Conservation (phyloP, 2,329 filamentous ascomycete species). For the Clarireedia hainanense region DNA sequence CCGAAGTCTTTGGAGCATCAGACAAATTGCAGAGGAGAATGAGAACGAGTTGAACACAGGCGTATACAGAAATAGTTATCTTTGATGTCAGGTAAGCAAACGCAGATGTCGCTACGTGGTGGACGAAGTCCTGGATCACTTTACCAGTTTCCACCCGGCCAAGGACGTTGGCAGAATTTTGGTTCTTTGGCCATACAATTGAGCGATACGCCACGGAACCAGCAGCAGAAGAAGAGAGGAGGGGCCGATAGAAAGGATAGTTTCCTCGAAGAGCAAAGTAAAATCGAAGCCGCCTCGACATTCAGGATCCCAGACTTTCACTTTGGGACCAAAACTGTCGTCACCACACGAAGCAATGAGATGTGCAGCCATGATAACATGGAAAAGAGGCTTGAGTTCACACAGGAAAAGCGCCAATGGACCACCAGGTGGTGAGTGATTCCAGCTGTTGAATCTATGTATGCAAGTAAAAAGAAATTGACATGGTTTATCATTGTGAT, state of each 20-base stretch:
- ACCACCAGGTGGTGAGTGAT: too few relatives aligned
- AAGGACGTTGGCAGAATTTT: neutral
- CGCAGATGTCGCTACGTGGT: neutral
- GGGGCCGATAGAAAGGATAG: slow-evolving; percentile 2
- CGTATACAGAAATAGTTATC: neutral
- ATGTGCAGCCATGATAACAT: neutral
- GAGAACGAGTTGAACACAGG: neutral
- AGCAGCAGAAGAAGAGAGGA: neutral
- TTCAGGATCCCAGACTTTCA: neutral
- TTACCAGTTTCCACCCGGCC: neutral
- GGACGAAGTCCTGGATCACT: neutral
- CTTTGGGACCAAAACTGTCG: slow-evolving; percentile 2
- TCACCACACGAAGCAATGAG: neutral
- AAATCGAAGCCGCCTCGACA: slow-evolving; percentile 13
- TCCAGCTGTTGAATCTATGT: too few relatives aligned
- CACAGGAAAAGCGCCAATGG: too few relatives aligned
- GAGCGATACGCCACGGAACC: neutral
- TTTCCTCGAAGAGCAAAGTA: slow-evolving; percentile 9
- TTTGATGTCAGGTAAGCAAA: neutral
- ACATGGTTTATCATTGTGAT: too few relatives aligned
- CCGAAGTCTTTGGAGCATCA: neutral
- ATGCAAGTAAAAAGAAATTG: too few relatives aligned
- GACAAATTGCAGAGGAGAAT: neutral
- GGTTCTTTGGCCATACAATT: neutral
- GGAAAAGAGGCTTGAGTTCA: too few relatives aligned